Evolutionary conservation across 225 moss, liverwort and hornwort genomes (phyloP).

Genomic region (Physcomitrellopsis africana): DNA sequence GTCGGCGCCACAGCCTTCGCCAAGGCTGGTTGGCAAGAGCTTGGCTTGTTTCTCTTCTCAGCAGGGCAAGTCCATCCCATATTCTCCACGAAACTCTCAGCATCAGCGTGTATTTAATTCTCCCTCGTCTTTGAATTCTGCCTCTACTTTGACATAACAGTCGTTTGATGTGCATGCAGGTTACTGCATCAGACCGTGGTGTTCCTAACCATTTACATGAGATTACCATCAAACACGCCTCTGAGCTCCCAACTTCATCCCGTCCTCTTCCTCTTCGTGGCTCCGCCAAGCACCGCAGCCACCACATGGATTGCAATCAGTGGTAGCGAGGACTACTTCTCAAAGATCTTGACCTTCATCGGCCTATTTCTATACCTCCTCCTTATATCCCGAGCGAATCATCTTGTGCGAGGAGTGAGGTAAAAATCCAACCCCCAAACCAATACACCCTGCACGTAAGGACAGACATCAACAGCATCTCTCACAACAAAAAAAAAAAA

Average conservation of each 20-base stretch:
- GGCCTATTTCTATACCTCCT: conserved; percentile 51
- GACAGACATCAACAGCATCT: too few relatives aligned
- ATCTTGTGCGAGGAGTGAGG: conserved; percentile 43
- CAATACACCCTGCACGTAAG: too few relatives aligned
- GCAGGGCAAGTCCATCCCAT: conserved; percentile 13
- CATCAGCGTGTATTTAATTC: too few relatives aligned
- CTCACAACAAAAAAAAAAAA: too few relatives aligned
- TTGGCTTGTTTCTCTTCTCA: conserved; percentile 50
- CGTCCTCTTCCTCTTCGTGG: conserved; percentile 59
- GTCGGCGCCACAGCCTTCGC: conserved; percentile 50
- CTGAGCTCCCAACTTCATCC: conserved; percentile 52
- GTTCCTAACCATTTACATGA: conserved; percentile 49
- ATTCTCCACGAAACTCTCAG: neutral
- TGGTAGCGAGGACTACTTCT: conserved; percentile 31
- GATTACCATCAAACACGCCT: conserved; percentile 38
- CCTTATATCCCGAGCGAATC: conserved; percentile 32
- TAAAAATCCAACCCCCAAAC: neutral
- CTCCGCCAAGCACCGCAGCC: conserved; percentile 53
- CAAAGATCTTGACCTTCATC: conserved; percentile 50
- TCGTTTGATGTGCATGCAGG: conserved; percentile 4
- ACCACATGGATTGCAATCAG: conserved; percentile 54
- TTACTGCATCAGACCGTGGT: conserved; percentile 53
- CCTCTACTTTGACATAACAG: neutral
- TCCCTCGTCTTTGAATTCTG: too few relatives aligned
- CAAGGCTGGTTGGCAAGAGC: conserved; percentile 43